Evolutionary conservation across 495 filamentous ascomycete genomes (phyloP).

Genomic region (Penicillium coffeae): DNA sequence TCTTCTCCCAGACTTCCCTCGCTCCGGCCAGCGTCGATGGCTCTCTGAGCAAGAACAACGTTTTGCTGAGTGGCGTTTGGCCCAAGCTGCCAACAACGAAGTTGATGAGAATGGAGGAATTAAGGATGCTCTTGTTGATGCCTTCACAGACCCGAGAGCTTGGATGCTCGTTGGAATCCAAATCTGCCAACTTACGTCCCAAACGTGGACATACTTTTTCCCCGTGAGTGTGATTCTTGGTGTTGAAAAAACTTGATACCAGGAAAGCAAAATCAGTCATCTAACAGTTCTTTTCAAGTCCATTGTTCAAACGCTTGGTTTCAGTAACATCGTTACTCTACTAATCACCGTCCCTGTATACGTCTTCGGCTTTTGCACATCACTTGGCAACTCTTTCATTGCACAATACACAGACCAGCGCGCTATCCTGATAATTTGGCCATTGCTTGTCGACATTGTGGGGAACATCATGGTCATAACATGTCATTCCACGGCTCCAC

Average conservation of each 20-base stretch:
- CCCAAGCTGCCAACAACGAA: conserved; percentile 12
- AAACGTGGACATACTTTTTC: conserved; percentile 24
- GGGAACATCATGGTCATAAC: conserved; percentile 19
- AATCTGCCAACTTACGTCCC: conserved; percentile 21
- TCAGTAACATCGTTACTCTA: conserved; percentile 22
- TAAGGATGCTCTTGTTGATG: conserved; percentile 16
- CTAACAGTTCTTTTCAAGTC: conserved; percentile 6
- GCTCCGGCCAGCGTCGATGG: conserved; percentile 18
- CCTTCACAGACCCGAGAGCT: conserved; percentile 22
- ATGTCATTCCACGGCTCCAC: conserved; percentile 12
- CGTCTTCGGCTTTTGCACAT: conserved; percentile 27
- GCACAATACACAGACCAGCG: conserved; percentile 47
- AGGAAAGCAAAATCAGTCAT: neutral
- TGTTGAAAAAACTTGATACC: too few species aligned
- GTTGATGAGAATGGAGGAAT: conserved; percentile 17
- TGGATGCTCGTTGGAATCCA: conserved; percentile 22
- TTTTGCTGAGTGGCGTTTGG: conserved; percentile 13
- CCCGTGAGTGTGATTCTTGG: conserved; percentile 7
- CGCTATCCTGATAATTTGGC: conserved; percentile 14
- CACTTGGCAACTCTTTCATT: conserved; percentile 38
- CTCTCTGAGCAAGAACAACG: conserved; percentile 18
- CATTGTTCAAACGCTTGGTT: conserved; percentile 30
- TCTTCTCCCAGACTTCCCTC: conserved; percentile 19
- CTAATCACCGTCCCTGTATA: conserved; percentile 28
- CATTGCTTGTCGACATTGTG: conserved; percentile 10